These are phyloP conservation scores for Colletotrichum euphorbiae DNA, from an alignment of 2,329 filamentous ascomycete genomes.

Conservation along the genomic window DNA sequence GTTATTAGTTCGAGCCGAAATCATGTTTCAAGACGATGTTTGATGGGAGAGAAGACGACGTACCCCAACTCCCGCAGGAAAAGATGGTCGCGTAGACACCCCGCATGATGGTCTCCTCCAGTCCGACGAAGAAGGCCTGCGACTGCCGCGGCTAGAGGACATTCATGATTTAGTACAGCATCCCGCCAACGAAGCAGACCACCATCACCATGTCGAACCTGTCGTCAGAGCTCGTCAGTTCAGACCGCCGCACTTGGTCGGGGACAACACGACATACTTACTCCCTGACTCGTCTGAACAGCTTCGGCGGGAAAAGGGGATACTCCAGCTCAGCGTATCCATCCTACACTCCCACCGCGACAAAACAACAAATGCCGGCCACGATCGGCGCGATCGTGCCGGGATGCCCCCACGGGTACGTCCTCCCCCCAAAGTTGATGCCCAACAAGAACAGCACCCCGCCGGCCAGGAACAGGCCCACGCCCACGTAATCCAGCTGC, in stretches of 20 bases:
- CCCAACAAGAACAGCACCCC: slow-evolving; percentile 46
- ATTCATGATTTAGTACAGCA: slow-evolving; percentile 49
- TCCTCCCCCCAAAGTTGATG: slow-evolving; percentile 46
- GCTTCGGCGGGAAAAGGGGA: slow-evolving; percentile 47
- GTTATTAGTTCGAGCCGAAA: background rate
- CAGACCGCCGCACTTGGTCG: background rate
- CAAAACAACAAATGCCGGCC: slow-evolving; percentile 41
- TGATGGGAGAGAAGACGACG: background rate
- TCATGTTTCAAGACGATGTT: too few species aligned
- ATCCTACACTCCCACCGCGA: slow-evolving; percentile 47
- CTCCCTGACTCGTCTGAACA: slow-evolving; percentile 46
- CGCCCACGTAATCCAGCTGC: slow-evolving; percentile 45
- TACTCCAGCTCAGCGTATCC: slow-evolving; percentile 45
- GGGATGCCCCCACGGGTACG: slow-evolving; percentile 46
- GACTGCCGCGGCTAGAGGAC: slow-evolving; percentile 47
- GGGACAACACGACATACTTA: slow-evolving; percentile 37
- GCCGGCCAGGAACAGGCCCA: slow-evolving; percentile 45
- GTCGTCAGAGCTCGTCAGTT: too few species aligned
- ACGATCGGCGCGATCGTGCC: slow-evolving; percentile 42
- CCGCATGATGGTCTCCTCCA: slow-evolving; percentile 43
- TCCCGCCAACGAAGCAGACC: slow-evolving; percentile 48
- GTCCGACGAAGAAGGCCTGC: slow-evolving; percentile 44
- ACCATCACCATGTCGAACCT: slow-evolving; percentile 48
- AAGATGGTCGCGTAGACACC: slow-evolving; percentile 47
- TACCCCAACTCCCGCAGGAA: slow-evolving; percentile 47